phyloP scores from a whole-genome alignment of 345 rosid species.

The Pugionium dolabratum region DNA sequence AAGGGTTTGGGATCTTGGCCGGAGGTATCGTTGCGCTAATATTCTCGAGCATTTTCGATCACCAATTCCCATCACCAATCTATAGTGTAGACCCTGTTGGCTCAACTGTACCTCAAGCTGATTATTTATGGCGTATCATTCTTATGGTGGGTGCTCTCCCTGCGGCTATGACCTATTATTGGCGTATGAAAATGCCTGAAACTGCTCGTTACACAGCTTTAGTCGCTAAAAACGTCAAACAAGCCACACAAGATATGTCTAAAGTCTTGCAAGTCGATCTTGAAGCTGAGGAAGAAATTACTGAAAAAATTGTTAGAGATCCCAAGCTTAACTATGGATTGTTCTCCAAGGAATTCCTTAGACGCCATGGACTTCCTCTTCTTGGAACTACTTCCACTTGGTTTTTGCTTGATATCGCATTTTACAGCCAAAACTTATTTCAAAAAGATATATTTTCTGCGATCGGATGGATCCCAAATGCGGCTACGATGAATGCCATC shows the following conservation, averaged over 20 bases:
- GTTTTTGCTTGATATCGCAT: slow-evolving; percentile 39
- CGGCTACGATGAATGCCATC: slow-evolving; percentile 50
- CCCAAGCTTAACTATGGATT: slow-evolving; percentile 4
- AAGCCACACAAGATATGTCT: slow-evolving; percentile 56
- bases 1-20: slow-evolving; percentile 56
- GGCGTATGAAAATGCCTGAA: slow-evolving; percentile 64
- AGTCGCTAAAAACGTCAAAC: slow-evolving; percentile 47
- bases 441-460: no score
- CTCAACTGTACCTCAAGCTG: slow-evolving; percentile 50
- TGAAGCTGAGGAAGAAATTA: slow-evolving; percentile 41
- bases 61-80: slow-evolving; percentile 41
- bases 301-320: slow-evolving; percentile 9
- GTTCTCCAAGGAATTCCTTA: slow-evolving; percentile 39
- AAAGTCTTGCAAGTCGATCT: slow-evolving; percentile 50
- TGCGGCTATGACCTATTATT: slow-evolving; percentile 53
- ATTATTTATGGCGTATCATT: slow-evolving; percentile 56
- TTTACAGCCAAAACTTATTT: no score
- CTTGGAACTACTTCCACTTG: slow-evolving; percentile 51
- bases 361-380: slow-evolving; percentile 55
- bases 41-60: slow-evolving; percentile 42
- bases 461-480: slow-evolving; percentile 24
- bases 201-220: slow-evolving; percentile 19
- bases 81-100: slow-evolving; percentile 29
- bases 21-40: slow-evolving; percentile 55
- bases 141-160: slow-evolving; percentile 57